phyloP scores from a whole-genome alignment of 1,284 basidiomycete genomes.

The Austroboletus rostrupii region DNA sequence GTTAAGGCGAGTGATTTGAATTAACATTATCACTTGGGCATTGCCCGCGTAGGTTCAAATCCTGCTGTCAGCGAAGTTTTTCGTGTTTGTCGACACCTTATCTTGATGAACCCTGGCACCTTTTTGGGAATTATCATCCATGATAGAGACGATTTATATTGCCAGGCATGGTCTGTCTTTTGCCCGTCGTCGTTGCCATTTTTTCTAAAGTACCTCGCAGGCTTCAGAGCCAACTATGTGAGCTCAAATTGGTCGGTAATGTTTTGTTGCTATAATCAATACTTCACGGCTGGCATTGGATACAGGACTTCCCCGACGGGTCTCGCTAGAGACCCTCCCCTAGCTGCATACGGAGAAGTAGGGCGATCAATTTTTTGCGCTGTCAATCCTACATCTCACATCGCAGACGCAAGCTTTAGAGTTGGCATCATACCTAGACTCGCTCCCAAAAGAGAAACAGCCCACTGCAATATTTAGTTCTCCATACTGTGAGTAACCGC shows the following conservation, averaged over 20 bases:
- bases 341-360: constrained; percentile 75
- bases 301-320: constrained; percentile 66
- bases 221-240: constrained; percentile 73
- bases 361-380: not conserved
- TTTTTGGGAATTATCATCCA: constrained; percentile 13
- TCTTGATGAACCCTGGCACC: not conserved
- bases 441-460: constrained; percentile 60
- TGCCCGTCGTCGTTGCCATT: not conserved
- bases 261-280: not conserved
- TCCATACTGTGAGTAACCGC: constrained; percentile 59
- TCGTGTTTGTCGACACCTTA: not conserved
- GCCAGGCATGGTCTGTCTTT: constrained; percentile 64
- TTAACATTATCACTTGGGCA: constrained; percentile 66
- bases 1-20: constrained; percentile 81
- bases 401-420: constrained; percentile 72
- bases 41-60: constrained; percentile 76
- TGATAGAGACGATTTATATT: constrained; percentile 75
- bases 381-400: not conserved
- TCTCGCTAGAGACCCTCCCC: constrained; percentile 70
- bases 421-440: constrained; percentile 59
- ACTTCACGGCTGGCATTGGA: not conserved
- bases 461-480: constrained; percentile 80
- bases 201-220: constrained; percentile 33
- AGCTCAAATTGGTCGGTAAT: constrained; percentile 54
- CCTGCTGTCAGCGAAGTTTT: constrained; percentile 70